These are phyloP conservation scores for Trichoderma asperellum DNA, from an alignment of 2,329 filamentous ascomycete species.

Conservation along the genomic window DNA sequence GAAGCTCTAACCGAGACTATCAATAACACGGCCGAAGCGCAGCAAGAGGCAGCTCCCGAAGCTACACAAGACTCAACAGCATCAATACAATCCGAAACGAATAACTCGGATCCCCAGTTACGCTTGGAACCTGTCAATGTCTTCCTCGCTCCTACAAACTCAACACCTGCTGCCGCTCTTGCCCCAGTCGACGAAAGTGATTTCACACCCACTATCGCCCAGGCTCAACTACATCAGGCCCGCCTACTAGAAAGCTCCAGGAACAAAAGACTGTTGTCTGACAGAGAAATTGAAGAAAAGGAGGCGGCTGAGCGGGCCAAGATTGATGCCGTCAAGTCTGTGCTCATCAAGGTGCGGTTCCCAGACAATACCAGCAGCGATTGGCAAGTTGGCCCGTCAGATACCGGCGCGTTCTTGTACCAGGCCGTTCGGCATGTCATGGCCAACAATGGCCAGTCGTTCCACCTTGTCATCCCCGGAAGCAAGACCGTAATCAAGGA, in stretches of 20 bases:
- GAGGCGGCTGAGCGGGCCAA: constrained; percentile 67
- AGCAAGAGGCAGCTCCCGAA: neutral
- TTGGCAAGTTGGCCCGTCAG: constrained; percentile 67
- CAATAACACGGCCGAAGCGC: neutral
- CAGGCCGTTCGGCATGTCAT: constrained; percentile 74
- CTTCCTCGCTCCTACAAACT: constrained; percentile 75
- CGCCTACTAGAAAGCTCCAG: constrained; percentile 63
- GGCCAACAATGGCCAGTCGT: constrained; percentile 64
- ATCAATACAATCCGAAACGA: constrained; percentile 23
- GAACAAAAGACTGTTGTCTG: constrained; percentile 79
- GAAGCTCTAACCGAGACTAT: constrained; percentile 30
- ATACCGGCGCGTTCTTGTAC: constrained; percentile 75
- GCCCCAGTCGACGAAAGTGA: constrained; percentile 70
- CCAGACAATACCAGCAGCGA: constrained; percentile 82
- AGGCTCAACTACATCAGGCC: constrained; percentile 74
- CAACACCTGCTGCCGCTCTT: constrained; percentile 75
- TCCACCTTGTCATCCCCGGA: constrained; percentile 70
- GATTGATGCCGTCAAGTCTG: constrained; percentile 66
- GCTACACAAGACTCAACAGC: constrained; percentile 29
- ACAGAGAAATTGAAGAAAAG: constrained; percentile 76
- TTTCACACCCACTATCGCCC: constrained; percentile 75
- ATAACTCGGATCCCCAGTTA: constrained; percentile 35
- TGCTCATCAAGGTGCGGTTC: constrained; percentile 81
- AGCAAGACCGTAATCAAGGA: constrained; percentile 55
- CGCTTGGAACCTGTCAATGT: constrained; percentile 64